These are phyloP conservation scores for Fusarium cicatricum DNA, from an alignment of 2,329 filamentous ascomycete genomes.

Conservation along the genomic window DNA sequence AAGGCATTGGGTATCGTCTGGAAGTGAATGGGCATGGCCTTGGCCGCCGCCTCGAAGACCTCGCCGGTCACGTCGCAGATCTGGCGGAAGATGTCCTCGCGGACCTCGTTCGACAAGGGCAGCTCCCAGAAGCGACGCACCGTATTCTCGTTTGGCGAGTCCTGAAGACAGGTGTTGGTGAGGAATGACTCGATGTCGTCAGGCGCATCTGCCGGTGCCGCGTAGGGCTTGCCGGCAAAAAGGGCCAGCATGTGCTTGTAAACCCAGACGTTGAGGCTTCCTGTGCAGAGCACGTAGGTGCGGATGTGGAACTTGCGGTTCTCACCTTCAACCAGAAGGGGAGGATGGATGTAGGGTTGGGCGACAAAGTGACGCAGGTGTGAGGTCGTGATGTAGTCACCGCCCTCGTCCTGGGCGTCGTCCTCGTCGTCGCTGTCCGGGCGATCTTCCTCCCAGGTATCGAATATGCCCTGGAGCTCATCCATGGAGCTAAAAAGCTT, in stretches of 20 bases:
- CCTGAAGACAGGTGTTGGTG: constrained; percentile 95
- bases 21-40: constrained; percentile 88
- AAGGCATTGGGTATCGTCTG: constrained; percentile 89
- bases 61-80: constrained; percentile 79
- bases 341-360: constrained; percentile 92
- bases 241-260: constrained; percentile 93
- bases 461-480: constrained; percentile 86
- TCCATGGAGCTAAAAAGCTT: constrained; percentile 85
- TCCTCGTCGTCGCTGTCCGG: constrained; percentile 70
- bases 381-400: constrained; percentile 77
- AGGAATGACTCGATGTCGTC: constrained; percentile 75
- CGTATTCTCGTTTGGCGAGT: constrained; percentile 64
- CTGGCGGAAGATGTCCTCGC: constrained; percentile 72
- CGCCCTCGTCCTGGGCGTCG: constrained; percentile 45
- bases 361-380: constrained; percentile 96
- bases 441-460: constrained; percentile 81
- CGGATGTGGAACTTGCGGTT: constrained; percentile 93
- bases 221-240: constrained; percentile 81
- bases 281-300: constrained; percentile 85
- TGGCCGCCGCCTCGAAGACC: constrained; percentile 85
- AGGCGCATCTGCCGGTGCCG: constrained; percentile 64
- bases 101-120: constrained; percentile 58
- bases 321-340: constrained; percentile 71
- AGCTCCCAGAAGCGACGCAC: constrained; percentile 82
- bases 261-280: constrained; percentile 82